Evolutionary conservation across 805 yeast species (phyloP), one percentile per base, ranked within the genome.

Genomic region (Ascoidea tarda): DNA sequence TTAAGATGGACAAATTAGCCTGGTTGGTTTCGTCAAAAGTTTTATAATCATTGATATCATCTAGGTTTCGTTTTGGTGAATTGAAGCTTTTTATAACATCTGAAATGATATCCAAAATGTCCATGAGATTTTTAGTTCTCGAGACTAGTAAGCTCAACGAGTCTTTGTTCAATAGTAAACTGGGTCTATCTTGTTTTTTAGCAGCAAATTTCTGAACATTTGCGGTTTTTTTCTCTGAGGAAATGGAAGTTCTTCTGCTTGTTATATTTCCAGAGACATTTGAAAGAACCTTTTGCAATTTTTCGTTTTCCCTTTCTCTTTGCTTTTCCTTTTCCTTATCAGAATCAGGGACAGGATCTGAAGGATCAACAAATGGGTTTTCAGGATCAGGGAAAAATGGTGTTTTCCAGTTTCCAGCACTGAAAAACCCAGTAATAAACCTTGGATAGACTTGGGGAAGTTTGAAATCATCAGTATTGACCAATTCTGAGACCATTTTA

Each of bases 381-480:
- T 55, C 55, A 31, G 63, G 62, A 47, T 64, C 63, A n/a, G 71
- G 63, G 57, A 78, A 76, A 58, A 82, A 82, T 32, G 86, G 87
- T 59, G 83, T 84, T 49, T 78, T 75, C 83, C 89, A 84, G 55
- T 82, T 81, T n/a, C 90, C 91, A 16, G 89, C 91, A 58, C 81
- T 81, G 62, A 81, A 84, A 52, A 76, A 78, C 33, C 80, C 79
- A 47, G 75, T 71, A 16, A 85, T 66, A 59, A 84, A 82, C 54
- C 93, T 71, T 6, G 93, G 89, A 57, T 81, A 78, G 1, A 81
- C 67, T 61, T 83, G 84, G 0, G 91, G 93, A 44, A 82, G 55
- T 14, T 66, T 45, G 16, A 48, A 10, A 10, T 50, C 45, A 12
- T 47, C 33, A 6, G 21, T 46, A 38, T 32, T 48, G 32, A 16